Conservation (phyloP, 2,329 filamentous ascomycete species). For the Colletotrichum sp. region DNA sequence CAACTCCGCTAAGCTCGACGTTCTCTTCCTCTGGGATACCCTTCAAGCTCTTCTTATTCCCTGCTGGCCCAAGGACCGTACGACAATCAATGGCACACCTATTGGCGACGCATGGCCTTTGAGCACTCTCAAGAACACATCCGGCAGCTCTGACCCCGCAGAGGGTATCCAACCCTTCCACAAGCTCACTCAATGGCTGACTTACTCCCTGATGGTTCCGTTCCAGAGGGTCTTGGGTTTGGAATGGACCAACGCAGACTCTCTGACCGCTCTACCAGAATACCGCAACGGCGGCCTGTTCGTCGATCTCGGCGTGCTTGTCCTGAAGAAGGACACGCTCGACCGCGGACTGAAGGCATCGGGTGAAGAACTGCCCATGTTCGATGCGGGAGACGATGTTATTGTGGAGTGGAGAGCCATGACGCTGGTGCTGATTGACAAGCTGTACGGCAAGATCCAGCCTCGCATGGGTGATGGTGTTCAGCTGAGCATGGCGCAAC, state of each 20-base stretch:
- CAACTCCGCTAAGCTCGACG: conserved; percentile 36
- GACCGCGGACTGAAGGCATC: conserved; percentile 70
- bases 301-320: conserved; percentile 82
- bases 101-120: conserved; percentile 58
- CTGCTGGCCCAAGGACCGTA: conserved; percentile 56
- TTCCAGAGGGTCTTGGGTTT: conserved; percentile 83
- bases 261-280: conserved; percentile 87
- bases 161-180: conserved; percentile 80
- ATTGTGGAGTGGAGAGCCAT: conserved; percentile 71
- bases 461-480: conserved; percentile 35
- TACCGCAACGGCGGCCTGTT: conserved; percentile 92
- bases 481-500: conserved; percentile 50
- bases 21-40: conserved; percentile 43
- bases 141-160: conserved; percentile 23
- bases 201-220: conserved; percentile 91
- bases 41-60: conserved; percentile 51
- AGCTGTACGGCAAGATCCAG: conserved; percentile 53
- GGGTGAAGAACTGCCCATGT: conserved; percentile 60
- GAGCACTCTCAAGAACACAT: conserved; percentile 23
- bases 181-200: conserved; percentile 94
- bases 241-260: conserved; percentile 79
- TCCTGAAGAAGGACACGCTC: conserved; percentile 71
- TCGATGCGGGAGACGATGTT: conserved; percentile 63
- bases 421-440: conserved; percentile 65
- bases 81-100: conserved; percentile 46